Conservation (phyloP, 2,329 filamentous ascomycete species). For the Eurotiales sp. region DNA sequence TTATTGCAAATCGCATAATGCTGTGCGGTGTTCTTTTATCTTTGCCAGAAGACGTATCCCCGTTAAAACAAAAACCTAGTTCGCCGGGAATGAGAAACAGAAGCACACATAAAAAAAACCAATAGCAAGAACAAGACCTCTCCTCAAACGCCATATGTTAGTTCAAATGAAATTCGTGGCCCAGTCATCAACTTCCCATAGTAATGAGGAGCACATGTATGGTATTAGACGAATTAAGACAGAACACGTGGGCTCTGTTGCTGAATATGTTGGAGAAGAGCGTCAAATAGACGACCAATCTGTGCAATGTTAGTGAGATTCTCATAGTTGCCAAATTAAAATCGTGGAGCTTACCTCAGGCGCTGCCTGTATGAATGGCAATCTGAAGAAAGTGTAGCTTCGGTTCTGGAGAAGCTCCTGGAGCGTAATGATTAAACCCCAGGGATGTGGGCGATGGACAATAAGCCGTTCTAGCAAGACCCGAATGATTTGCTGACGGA, state of each 20-base stretch:
- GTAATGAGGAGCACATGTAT: constrained; percentile 5
- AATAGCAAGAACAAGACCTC: constrained; percentile 3
- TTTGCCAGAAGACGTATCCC: constrained; percentile 5
- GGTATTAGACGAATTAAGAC: constrained; percentile 18
- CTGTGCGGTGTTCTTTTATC: constrained; percentile 5
- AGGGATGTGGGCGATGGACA: constrained; percentile 88
- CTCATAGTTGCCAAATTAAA: constrained; percentile 9
- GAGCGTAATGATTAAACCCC: constrained; percentile 86
- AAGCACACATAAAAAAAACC: background rate
- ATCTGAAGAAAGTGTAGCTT: constrained; percentile 85
- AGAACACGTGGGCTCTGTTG: constrained; percentile 46
- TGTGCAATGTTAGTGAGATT: constrained; percentile 18
- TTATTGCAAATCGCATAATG: constrained; percentile 8
- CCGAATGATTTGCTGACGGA: constrained; percentile 86
- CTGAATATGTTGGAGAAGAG: constrained; percentile 44
- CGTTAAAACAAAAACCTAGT: constrained; percentile 6
- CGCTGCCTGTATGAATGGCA: constrained; percentile 84
- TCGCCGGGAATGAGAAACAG: constrained; percentile 4
- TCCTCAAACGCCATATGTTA: constrained; percentile 13
- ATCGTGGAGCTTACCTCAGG: constrained; percentile 64
- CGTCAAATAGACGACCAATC: constrained; percentile 45
- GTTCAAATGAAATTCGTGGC: constrained; percentile 12
- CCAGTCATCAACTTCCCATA: constrained; percentile 15
- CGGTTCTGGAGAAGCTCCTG: constrained; percentile 89
- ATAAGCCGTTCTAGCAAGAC: constrained; percentile 84